Conservation (phyloP, 495 filamentous ascomycete species). For the Aspergillus funiculosus region DNA sequence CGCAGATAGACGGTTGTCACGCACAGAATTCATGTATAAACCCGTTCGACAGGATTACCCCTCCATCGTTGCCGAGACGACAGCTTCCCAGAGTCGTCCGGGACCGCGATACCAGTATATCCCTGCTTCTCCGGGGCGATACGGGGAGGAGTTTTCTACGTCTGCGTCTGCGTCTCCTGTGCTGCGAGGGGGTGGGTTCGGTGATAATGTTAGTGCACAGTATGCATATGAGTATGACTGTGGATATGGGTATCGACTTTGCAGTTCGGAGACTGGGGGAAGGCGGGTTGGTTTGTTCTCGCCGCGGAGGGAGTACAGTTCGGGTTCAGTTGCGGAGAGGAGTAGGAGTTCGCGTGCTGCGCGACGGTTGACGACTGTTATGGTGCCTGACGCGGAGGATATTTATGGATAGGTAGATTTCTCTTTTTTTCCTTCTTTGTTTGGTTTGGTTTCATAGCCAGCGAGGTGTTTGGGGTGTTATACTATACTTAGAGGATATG, state of each 20-base stretch:
- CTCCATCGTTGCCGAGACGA: conserved; percentile 27
- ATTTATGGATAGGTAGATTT: conserved; percentile 37
- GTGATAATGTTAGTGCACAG: neutral
- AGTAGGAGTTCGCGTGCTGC: conserved; percentile 22
- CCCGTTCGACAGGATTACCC: conserved; percentile 32
- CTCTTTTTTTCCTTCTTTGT: neutral
- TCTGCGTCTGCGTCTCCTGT: neutral
- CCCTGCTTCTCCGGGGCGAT: conserved; percentile 21
- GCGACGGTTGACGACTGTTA: conserved; percentile 34
- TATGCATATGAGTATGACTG: neutral
- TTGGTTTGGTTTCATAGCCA: neutral
- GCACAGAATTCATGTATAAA: conserved; percentile 33
- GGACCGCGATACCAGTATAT: conserved; percentile 33
- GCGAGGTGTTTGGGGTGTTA: neutral
- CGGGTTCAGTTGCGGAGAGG: conserved; percentile 14
- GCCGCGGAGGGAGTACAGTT: neutral
- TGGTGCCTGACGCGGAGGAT: conserved; percentile 42
- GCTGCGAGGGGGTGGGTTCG: too few relatives aligned
- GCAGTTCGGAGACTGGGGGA: too few relatives aligned
- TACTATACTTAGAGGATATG: too few relatives aligned
- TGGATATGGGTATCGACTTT: neutral
- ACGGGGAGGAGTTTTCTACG: neutral
- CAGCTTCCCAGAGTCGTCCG: conserved; percentile 6
- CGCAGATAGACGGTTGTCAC: too few relatives aligned
- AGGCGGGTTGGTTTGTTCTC: too few relatives aligned